Conservation (phyloP, 176 grass and related monocot species). For the Melocanna baccifera region DNA sequence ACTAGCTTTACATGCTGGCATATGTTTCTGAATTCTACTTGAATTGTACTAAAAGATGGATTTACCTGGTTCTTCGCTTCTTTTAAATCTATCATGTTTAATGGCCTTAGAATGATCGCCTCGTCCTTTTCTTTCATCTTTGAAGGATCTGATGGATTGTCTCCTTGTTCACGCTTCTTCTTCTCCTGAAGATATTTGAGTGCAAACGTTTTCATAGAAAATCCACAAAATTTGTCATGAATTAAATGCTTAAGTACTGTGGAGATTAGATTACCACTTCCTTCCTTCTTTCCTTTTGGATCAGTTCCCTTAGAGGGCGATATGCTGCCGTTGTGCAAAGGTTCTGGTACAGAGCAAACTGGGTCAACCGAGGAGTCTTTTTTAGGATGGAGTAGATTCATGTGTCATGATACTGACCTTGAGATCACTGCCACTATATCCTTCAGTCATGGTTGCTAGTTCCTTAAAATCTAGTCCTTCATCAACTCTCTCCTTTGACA, state of each 20-base stretch:
- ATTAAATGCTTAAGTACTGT: not conserved
- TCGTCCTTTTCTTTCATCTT: constrained; percentile 45
- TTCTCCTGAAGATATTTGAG: constrained; percentile 46
- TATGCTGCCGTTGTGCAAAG: constrained; percentile 87
- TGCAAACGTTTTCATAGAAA: not conserved
- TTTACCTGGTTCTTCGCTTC: constrained; percentile 90
- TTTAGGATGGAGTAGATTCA: constrained; percentile 6
- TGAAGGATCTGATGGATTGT: constrained; percentile 25
- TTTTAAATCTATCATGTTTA: constrained; percentile 82
- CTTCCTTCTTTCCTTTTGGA: constrained; percentile 84
- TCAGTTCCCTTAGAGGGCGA: constrained; percentile 85
- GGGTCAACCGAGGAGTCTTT: not conserved
- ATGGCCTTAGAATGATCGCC: constrained; percentile 51
- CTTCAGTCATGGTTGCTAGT: constrained; percentile 84
- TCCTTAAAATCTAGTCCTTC: constrained; percentile 73
- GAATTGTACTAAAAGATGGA: not conserved
- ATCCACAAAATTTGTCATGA: not conserved
- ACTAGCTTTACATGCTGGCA: not conserved
- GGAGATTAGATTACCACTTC: constrained; percentile 59
- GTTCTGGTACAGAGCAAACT: constrained; percentile 49
- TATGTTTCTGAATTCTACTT: not conserved
- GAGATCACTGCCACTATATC: constrained; percentile 88
- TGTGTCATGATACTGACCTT: constrained; percentile 58
- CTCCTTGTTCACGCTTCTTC: constrained; percentile 41
- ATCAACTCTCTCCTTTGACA: constrained; percentile 78